Evolutionary conservation across 495 filamentous ascomycete species (phyloP), one percentile per base, ranked within the genome.

Genomic region (Aspergillus nidulans): DNA sequence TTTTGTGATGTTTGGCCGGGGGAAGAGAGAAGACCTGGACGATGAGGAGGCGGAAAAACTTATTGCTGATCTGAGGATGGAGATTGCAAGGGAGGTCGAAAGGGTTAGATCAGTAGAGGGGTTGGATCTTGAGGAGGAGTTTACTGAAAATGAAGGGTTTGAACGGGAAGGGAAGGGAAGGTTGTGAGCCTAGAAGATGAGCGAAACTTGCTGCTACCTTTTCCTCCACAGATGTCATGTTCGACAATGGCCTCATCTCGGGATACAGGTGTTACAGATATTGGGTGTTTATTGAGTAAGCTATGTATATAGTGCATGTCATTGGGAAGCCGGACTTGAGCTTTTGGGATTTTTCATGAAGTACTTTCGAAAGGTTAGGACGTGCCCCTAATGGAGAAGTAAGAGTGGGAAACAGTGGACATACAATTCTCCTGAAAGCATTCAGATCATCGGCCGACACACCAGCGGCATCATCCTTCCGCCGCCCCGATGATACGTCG

Each of bases 1-100:
- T 48, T 92, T 81, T 69, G 79, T 77, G 15, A 83, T 94, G 86
- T 96, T 96, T 79, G 92, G 90, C 12, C 75, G 87, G 21, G 91
- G 92, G 9, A 77, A 83, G 69, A 76, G 92, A 65, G 84, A 87
- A 39, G 92, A 96, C 43, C 68, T 96, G 55, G 91, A 95, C 65
- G 91, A 96, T 61, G 90, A 90, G 7, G 91, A 95, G 61, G 91
- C 78, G 25, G 85, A 63, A 44, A 72, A 58, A 49, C 62, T 96
- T 55, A 87, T 86, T 7, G 68, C 57, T 56, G 70, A 74, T 63
- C 75, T 97, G 58, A 79, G 91, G 61, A 67, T 63, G 55, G 77
- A 79, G 63, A 60, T 96, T 57, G 77, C 73, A 61, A 72, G 60
- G 70, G 85, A 70, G 64, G 68, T 82, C 21, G 68, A 67, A 58